Evolutionary conservation across 306 rosid species (phyloP).

Genomic region (Mimosa pudica): DNA sequence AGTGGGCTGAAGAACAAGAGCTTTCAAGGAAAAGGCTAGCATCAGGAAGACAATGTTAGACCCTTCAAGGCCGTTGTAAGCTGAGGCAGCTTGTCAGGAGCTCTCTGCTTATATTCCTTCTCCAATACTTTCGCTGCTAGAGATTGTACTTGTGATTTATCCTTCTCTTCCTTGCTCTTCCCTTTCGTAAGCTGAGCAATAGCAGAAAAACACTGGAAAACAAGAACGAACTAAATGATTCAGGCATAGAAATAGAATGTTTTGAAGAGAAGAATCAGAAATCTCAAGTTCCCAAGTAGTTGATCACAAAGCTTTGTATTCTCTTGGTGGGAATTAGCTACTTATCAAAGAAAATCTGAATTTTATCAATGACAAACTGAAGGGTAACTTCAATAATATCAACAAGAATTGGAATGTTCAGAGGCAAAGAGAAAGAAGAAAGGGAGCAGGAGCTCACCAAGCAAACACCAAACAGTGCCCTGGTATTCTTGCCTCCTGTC

Average conservation of each 20-base stretch:
- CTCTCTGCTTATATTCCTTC: conserved; percentile 94
- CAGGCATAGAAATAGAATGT: conserved; percentile 32
- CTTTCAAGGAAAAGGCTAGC: conserved; percentile 37
- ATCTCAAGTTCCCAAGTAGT: conserved; percentile 8
- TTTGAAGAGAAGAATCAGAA: conserved; percentile 18
- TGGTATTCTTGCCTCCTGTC: conserved; percentile 87
- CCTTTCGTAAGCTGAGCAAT: conserved; percentile 83
- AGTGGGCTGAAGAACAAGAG: conserved; percentile 24
- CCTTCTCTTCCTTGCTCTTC: conserved; percentile 89
- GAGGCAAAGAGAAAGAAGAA: conserved; percentile 8
- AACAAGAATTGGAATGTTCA: conserved; percentile 21
- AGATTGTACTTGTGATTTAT: conserved; percentile 79
- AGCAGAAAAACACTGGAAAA: conserved; percentile 78
- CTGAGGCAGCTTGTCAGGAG: conserved; percentile 87
- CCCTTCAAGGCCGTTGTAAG: conserved; percentile 70
- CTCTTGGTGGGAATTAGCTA: conserved; percentile 10
- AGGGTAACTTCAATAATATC: conserved; percentile 19
- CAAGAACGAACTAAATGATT: conserved; percentile 19
- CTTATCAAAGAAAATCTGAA: conserved; percentile 28
- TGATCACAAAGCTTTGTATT: neutral
- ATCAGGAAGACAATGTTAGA: conserved; percentile 75
- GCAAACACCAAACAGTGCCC: conserved; percentile 95
- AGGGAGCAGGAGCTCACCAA: conserved; percentile 67
- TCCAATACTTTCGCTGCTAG: conserved; percentile 78
- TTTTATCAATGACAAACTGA: conserved; percentile 10